Evolutionary conservation across 345 rosid genomes (phyloP), one percentile per base, ranked within the genome.

Genomic region (Heritiera littoralis): DNA sequence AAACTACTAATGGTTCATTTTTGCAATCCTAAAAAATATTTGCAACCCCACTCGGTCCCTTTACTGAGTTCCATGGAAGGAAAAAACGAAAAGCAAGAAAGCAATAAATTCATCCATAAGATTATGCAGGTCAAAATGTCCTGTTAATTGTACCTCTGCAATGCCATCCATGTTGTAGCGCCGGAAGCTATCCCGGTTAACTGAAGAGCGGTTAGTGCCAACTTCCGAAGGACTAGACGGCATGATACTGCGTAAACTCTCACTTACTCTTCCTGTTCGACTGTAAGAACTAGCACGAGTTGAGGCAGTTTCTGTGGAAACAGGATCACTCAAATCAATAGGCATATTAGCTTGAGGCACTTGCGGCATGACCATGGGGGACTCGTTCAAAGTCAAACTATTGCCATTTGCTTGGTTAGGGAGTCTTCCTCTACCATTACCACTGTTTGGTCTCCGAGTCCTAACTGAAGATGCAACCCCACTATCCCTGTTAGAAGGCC

Each of bases 111-210:
- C 48, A n/a, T 54, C 18, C 18, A 28, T 6, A 9, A 6, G 41
- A 51, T 5, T 30, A 54, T 40, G 12, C 38, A 74, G 77, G 51
- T 59, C 28, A 51, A 55, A 65, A 65, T 63, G 18, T 52, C 35
- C 35, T 35, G 45, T 28, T 66, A 82, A 38, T 5, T 30, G 32
- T 87, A 93, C 99, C 99, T 92, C 99, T 7, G 97, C 93, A 85
- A 94, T 89, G 59, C 95, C 99, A 80, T 90, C 95, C 89, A 90
- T 84, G 81, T 81, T 89, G 87, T 86, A 92, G 75, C 78, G 87
- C 51, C 73, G 84, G 77, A 89, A 89, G 82, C 87, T 87, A 63
- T 90, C 94, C 48, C 77, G 83, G 78, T 87, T 92, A 12, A 80
- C 59, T 78, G 83, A 77, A 65, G 94, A 81, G 77, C 73, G 89